Conservation (phyloP, 139 green algal genomes). For the Bryopsis sp. region DNA sequence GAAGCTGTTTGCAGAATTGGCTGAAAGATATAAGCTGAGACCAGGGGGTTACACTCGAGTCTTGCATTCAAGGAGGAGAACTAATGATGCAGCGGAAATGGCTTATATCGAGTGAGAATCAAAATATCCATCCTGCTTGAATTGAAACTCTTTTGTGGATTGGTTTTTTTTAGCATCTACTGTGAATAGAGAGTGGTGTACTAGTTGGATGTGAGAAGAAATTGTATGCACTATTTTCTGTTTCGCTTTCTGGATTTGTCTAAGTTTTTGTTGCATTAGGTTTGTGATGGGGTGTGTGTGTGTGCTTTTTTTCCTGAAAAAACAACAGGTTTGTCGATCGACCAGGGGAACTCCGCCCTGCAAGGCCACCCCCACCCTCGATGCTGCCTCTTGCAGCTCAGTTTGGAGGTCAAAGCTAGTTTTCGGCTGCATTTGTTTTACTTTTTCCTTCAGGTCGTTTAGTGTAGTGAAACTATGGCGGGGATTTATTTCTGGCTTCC, state of each 20-base stretch:
- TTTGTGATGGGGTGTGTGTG: not conserved
- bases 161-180: not conserved
- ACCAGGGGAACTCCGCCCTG: conserved; percentile 67
- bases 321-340: conserved; percentile 69
- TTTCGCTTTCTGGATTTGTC: too few relatives aligned
- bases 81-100: conserved; percentile 70
- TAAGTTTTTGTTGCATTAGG: not conserved
- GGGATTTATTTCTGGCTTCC: too few relatives aligned
- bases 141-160: not conserved
- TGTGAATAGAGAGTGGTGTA: not conserved
- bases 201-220: not conserved
- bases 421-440: too few relatives aligned
- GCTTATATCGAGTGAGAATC: conserved; percentile 79
- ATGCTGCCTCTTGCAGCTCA: conserved; percentile 21
- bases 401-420: too few relatives aligned
- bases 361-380: conserved; percentile 26
- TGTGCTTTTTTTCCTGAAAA: not conserved
- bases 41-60: conserved; percentile 86
- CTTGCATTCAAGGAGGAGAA: conserved; percentile 48
- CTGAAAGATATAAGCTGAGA: conserved; percentile 71
- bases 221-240: not conserved
- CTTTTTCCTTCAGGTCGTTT: too few relatives aligned
- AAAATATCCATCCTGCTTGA: not conserved
- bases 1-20: conserved; percentile 80
- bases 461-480: too few relatives aligned